Conservation (phyloP, 805 yeast genomes). For the Wickerhamomyces rabaulensis region DNA sequence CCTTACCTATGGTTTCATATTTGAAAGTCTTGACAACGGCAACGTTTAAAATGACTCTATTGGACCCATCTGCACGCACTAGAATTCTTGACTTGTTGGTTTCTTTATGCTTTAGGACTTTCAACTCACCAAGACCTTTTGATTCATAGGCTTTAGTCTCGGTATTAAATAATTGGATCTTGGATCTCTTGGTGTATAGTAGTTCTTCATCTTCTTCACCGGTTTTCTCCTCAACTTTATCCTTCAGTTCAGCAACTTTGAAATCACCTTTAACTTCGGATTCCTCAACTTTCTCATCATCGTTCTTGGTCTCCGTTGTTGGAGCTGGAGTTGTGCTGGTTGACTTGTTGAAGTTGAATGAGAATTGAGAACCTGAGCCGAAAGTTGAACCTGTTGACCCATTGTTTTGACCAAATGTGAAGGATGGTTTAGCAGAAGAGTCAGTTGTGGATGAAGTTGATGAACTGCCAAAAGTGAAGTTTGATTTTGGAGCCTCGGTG, state of each 20-base stretch:
- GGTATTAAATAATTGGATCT: slow-evolving; percentile 56
- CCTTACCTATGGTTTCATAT: slow-evolving; percentile 60
- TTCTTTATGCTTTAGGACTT: slow-evolving; percentile 56
- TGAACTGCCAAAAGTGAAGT: slow-evolving; percentile 26
- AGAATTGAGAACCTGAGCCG: slow-evolving; percentile 24
- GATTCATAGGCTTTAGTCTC: slow-evolving; percentile 49
- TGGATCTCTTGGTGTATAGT: slow-evolving; percentile 61
- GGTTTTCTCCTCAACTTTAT: slow-evolving; percentile 53
- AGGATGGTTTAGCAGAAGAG: slow-evolving; percentile 17
- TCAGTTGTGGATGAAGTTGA: slow-evolving; percentile 5
- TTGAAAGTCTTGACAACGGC: slow-evolving; percentile 50
- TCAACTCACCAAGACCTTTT: slow-evolving; percentile 79
- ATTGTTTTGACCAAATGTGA: slow-evolving; percentile 18
- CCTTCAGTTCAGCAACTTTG: slow-evolving; percentile 36
- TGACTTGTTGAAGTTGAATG: slow-evolving; percentile 18
- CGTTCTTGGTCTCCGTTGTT: slow-evolving; percentile 13
- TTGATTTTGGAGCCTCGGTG: slow-evolving; percentile 13
- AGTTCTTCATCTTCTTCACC: slow-evolving; percentile 84
- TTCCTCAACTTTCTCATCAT: slow-evolving; percentile 33
- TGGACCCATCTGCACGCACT: slow-evolving; percentile 85
- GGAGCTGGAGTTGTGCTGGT: neutral
- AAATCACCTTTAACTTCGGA: slow-evolving; percentile 47
- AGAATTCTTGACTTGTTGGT: slow-evolving; percentile 63
- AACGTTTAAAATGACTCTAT: slow-evolving; percentile 69
- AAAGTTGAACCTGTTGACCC: slow-evolving; percentile 21